Conservation (phyloP, 1,139 yeast genomes). For the Nakaseomyces uthaithaninus region DNA sequence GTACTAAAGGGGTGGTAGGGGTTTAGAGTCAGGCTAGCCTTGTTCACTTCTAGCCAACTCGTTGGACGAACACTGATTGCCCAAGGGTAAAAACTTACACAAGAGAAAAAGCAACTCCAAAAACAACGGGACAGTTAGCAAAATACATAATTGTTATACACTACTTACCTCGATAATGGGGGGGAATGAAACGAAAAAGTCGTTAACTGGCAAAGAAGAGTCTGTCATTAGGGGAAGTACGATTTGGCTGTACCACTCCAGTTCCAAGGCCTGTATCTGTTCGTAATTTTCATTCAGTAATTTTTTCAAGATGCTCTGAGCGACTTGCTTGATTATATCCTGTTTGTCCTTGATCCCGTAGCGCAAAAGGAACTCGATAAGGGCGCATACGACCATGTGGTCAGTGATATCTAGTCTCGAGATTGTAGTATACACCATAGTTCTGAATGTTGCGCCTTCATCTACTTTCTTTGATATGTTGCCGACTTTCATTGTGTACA, state of each 20-base stretch:
- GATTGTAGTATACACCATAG: slow-evolving; percentile 9
- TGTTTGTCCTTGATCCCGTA: slow-evolving; percentile 4
- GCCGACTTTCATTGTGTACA: slow-evolving; percentile 23
- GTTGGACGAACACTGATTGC: too few species aligned
- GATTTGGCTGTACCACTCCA: slow-evolving; percentile 1
- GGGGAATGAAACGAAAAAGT: slow-evolving; percentile 3
- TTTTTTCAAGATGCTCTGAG: slow-evolving; percentile 1
- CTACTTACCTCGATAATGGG: slow-evolving; percentile 1
- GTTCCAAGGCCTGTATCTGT: slow-evolving; percentile 5
- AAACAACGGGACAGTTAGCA: too few species aligned
- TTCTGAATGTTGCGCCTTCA: slow-evolving; percentile 17
- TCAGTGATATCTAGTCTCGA: slow-evolving; percentile 3
- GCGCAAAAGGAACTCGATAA: slow-evolving; percentile 2
- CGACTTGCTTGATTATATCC: neutral
- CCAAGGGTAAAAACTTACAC: too few species aligned
- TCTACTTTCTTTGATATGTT: slow-evolving; percentile 26
- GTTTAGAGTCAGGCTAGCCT: too few species aligned
- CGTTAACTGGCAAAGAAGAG: slow-evolving; percentile 1
- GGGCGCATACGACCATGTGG: slow-evolving; percentile 1
- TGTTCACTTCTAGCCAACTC: too few species aligned
- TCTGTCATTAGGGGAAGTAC: slow-evolving; percentile 4
- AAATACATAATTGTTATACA: slow-evolving; percentile 3
- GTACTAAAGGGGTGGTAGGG: too few species aligned
- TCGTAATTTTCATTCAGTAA: slow-evolving; percentile 4
- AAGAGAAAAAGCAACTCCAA: neutral